Evolutionary conservation across 1,139 yeast species (phyloP).

Genomic region (Geotrichum australiense): DNA sequence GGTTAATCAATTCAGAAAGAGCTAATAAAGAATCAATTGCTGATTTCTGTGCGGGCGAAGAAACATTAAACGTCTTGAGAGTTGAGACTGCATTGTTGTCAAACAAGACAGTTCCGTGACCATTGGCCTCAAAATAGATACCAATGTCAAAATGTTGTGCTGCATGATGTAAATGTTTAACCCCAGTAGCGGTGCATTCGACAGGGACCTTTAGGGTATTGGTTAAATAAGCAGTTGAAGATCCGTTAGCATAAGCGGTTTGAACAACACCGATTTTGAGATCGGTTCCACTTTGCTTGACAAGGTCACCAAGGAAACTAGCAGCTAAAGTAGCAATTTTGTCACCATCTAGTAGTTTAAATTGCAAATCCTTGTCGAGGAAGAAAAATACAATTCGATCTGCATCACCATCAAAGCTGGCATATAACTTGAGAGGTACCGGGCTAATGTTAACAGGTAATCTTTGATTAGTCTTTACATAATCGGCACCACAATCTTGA

Average conservation of each 20-base stretch:
- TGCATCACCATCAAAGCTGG: slow-evolving; percentile 96
- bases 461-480: slow-evolving; percentile 79
- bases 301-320: slow-evolving; percentile 51
- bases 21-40: slow-evolving; percentile 50
- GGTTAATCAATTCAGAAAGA: slow-evolving; percentile 72
- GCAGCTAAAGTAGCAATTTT: slow-evolving; percentile 85
- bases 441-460: slow-evolving; percentile 57
- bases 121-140: slow-evolving; percentile 95
- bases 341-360: slow-evolving; percentile 85
- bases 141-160: slow-evolving; percentile 84
- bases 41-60: slow-evolving; percentile 34
- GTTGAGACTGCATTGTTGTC: slow-evolving; percentile 48
- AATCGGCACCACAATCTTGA: slow-evolving; percentile 90
- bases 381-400: slow-evolving; percentile 89
- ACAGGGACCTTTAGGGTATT: slow-evolving; percentile 67
- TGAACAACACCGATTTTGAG: slow-evolving; percentile 77
- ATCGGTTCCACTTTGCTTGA: slow-evolving; percentile 34
- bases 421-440: slow-evolving; percentile 45
- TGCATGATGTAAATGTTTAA: slow-evolving; percentile 87
- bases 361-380: slow-evolving; percentile 41
- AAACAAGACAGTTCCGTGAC: slow-evolving; percentile 96
- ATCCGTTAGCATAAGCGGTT: slow-evolving; percentile 96
- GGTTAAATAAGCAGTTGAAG: slow-evolving; percentile 68
- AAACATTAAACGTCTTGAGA: slow-evolving; percentile 29
- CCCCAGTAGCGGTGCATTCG: slow-evolving; percentile 90